A percentile compares a stretch with the other conserved stretches of the same genome.
Evolutionary conservation across 1,139 yeast species (phyloP).

Genomic region (Groenewaldozyma sp.): DNA sequence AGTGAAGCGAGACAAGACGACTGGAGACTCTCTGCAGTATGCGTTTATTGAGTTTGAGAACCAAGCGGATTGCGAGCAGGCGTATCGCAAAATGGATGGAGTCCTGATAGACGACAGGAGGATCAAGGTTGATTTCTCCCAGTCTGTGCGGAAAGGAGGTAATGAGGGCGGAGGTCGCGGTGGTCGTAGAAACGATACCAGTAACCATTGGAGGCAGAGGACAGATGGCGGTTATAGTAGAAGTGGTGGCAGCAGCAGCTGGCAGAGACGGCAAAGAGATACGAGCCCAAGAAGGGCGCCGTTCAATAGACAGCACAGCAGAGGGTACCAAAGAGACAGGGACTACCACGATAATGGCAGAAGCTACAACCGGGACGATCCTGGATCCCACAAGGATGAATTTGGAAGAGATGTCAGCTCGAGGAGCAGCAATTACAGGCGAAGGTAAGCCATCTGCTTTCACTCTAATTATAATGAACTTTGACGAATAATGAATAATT

Average conservation of each 20-base stretch:
- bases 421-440: no score
- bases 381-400: background rate
- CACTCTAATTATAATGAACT: no score
- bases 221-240: conserved; percentile 8
- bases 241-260: conserved; percentile 1
- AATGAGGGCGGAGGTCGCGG: conserved; percentile 9
- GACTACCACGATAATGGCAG: no score
- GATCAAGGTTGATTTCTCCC: conserved; percentile 61
- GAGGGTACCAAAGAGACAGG: background rate
- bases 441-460: no score
- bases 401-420: background rate
- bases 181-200: background rate
- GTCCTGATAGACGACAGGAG: conserved; percentile 57
- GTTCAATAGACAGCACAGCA: background rate
- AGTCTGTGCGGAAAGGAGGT: conserved; percentile 33
- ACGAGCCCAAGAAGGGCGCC: conserved; percentile 2
- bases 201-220: conserved; percentile 1
- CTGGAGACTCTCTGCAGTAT: conserved; percentile 46
- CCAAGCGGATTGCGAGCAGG: conserved; percentile 45
- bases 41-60: conserved; percentile 53
- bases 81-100: conserved; percentile 50
- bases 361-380: no score
- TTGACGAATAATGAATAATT: no score
- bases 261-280: conserved; percentile 6
- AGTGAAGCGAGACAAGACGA: conserved; percentile 38